A percentile compares a stretch with the other conserved stretches of the same genome.
phyloP scores from a whole-genome alignment of 495 filamentous ascomycete genomes.

The Penicillium canariense region DNA sequence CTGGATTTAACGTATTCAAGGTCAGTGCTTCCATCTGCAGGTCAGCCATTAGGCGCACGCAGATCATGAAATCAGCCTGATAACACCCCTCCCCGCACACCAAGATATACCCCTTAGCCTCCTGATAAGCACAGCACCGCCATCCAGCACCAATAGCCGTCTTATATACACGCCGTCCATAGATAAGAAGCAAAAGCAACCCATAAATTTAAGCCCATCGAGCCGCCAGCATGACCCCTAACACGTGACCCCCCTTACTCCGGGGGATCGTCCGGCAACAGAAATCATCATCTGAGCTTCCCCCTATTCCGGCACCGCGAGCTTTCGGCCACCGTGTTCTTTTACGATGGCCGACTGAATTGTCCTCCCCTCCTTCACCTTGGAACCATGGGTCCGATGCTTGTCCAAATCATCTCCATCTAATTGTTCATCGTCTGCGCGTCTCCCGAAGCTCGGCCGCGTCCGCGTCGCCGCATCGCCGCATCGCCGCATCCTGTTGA shows the following conservation, averaged over 20 bases:
- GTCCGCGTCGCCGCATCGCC: neutral
- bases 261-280: slow-evolving; percentile 18
- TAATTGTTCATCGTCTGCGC: neutral
- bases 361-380: neutral
- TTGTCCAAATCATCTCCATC: neutral
- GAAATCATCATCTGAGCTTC: slow-evolving; percentile 18
- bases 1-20: neutral
- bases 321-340: slow-evolving; percentile 29
- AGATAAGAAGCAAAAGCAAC: neutral
- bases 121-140: neutral
- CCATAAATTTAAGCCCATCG: neutral
- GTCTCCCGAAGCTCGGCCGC: neutral
- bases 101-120: neutral
- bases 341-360: slow-evolving; percentile 4
- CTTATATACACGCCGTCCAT: neutral
- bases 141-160: neutral
- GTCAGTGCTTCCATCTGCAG: slow-evolving; percentile 2
- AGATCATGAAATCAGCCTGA: slow-evolving; percentile 6
- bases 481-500: neutral
- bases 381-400: neutral
- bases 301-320: slow-evolving; percentile 17
- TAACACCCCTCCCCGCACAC: neutral
- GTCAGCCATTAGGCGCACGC: neutral
- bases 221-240: slow-evolving; percentile 7
- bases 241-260: slow-evolving; percentile 22